Conservation (phyloP, 2,329 filamentous ascomycete species). For the Alternaria dauci region DNA sequence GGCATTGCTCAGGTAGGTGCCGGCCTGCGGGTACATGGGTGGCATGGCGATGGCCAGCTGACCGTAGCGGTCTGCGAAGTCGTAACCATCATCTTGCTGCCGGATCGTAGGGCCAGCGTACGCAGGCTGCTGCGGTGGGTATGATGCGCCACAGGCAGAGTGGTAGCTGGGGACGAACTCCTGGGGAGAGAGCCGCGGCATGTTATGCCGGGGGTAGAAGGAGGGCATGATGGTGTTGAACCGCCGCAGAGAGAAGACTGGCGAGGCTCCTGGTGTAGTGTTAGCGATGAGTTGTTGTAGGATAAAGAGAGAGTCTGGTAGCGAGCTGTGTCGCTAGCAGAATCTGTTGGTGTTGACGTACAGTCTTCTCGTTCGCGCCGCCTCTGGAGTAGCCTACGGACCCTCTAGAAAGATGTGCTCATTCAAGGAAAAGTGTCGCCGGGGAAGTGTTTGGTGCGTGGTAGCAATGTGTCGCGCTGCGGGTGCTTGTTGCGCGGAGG, state of each 20-base stretch:
- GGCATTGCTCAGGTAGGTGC: conserved; percentile 50
- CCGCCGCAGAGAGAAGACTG: conserved; percentile 54
- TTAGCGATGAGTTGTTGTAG: conserved; percentile 24
- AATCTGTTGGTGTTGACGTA: conserved; percentile 34
- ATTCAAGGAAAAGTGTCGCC: conserved; percentile 46
- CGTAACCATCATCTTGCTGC: conserved; percentile 57
- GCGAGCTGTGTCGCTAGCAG: conserved; percentile 3
- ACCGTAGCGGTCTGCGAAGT: conserved; percentile 57
- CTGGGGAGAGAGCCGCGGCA: conserved; percentile 59
- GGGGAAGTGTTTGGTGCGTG: conserved; percentile 24
- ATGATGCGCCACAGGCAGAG: conserved; percentile 56
- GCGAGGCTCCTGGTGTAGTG: conserved; percentile 46
- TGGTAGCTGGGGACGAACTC: conserved; percentile 57
- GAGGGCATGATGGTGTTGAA: conserved; percentile 58
- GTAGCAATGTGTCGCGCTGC: conserved; percentile 25
- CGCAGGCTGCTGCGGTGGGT: conserved; percentile 54
- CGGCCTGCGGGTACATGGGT: conserved; percentile 52
- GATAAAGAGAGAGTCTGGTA: conserved; percentile 7
- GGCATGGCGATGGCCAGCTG: conserved; percentile 53
- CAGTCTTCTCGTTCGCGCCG: conserved; percentile 52
- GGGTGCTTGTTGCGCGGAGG: conserved; percentile 12
- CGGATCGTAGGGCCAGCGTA: conserved; percentile 53
- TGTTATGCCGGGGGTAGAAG: conserved; percentile 58
- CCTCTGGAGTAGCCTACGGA: conserved; percentile 47
- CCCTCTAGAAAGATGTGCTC: conserved; percentile 45